Conservation (phyloP, 768 basidiomycete species). For the Kwoniella europaea region DNA sequence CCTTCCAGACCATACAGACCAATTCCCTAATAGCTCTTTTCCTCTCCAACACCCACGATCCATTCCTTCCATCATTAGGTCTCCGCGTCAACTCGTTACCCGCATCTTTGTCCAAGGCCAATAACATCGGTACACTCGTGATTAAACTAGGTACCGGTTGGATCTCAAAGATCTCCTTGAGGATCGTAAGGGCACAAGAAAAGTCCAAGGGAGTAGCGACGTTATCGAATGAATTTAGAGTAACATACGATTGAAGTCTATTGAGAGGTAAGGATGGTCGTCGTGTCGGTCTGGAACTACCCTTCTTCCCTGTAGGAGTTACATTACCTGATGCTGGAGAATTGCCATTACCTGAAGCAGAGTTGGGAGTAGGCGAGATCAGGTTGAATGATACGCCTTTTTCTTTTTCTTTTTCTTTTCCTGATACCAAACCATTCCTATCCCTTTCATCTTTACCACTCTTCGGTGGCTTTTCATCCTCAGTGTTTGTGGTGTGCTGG, state of each 20-base stretch:
- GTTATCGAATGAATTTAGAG: slow-evolving; percentile 41
- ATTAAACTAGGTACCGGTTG: slow-evolving; percentile 77
- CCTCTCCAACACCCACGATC: slow-evolving; percentile 61
- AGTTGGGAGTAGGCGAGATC: slow-evolving; percentile 38
- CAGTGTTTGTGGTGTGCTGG: not conserved
- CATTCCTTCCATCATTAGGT: slow-evolving; percentile 45
- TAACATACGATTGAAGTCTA: slow-evolving; percentile 34
- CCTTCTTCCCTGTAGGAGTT: slow-evolving; percentile 16
- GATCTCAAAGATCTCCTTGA: slow-evolving; percentile 71
- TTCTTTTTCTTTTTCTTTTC: slow-evolving; percentile 22
- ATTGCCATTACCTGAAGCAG: slow-evolving; percentile 20
- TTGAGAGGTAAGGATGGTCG: slow-evolving; percentile 53
- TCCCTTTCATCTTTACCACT: not conserved
- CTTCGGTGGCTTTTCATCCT: not conserved
- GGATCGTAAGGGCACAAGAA: slow-evolving; percentile 70
- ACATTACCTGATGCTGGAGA: slow-evolving; percentile 3
- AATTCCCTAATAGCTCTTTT: slow-evolving; percentile 67
- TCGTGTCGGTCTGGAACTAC: slow-evolving; percentile 23
- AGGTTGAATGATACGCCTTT: slow-evolving; percentile 51
- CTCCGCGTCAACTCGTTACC: slow-evolving; percentile 55
- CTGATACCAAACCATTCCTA: not conserved
- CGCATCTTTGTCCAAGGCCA: slow-evolving; percentile 70
- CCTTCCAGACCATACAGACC: slow-evolving; percentile 69
- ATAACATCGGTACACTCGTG: slow-evolving; percentile 81
- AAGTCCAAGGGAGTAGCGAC: slow-evolving; percentile 76